Evolutionary conservation across 768 basidiomycete species (phyloP), one percentile per base, ranked within the genome.

Genomic region (Strobilomyces confusus): DNA sequence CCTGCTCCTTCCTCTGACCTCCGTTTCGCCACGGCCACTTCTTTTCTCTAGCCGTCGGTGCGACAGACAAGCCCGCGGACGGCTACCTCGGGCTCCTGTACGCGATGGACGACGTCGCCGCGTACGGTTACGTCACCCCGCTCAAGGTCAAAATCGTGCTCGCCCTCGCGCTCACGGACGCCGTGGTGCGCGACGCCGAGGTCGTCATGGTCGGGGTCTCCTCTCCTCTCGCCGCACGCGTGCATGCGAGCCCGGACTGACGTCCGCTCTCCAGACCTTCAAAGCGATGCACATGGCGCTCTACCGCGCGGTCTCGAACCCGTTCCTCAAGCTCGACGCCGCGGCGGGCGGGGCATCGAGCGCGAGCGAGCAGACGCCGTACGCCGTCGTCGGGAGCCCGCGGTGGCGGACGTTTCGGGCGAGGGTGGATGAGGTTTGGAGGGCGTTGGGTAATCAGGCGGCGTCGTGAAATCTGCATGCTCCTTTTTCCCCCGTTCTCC

Each of bases 121-220:
- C 92, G 36, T 95, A 95, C 69, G 93, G 92, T 37, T 95, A 92
- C 70, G 81, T 93, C 46, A 93, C 91, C 11, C 90, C 92, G 13
- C 74, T 91, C 56, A 90, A 87, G 64, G 78, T 93, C 62, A 94
- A 93, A 75, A 92, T 95, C 62, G 79, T 95, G 52, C 65, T 95
- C 48, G 86, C 86, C 1, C 70, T 95, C 47, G 84, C 89, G 9
- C 71, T 94, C 57, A 83, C 88, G 9, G 93, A 95, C 64, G 77
- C 87, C 13, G 81, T 93, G 20, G 82, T 94, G 29, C 81, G 82
- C 36, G 93, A 95, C 65, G 75, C 78, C 23, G 92, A 95, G 62
- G 78, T 95, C 53, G 78, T 81, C 57, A 80, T 80, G 64, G 92
- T 92, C 49, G 57, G 86, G 11, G 30, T 14, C 22, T 26, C 9